Evolutionary conservation across 2,329 filamentous ascomycete species (phyloP), one percentile per base, ranked within the genome.

Genomic region (Berkeleyomyces rouxiae): DNA sequence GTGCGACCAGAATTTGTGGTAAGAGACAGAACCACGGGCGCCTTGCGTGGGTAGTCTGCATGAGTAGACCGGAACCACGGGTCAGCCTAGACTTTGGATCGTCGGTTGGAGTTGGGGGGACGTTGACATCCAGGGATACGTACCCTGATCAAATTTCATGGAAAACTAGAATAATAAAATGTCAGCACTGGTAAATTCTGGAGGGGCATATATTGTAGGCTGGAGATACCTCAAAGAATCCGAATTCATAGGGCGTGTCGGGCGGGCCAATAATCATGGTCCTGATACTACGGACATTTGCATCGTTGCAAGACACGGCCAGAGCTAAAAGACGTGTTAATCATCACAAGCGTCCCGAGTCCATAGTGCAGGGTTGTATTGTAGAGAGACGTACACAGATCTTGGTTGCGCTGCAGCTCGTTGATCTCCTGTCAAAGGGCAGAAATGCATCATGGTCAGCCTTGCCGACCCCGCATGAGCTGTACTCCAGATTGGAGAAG

Each of bases 221-320:
- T 11, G 68, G 62, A 71, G 78, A 65, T 72, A 93, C 90, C 80
- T 97, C 90, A 71, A 95, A 97, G 75, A 96, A 96, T 2, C 93
- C 93, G 70, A 95, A 96, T 73, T 96, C 91, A 73, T 99, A 99
- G 0, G 92, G 91, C 0, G 91, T 95, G 68, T 93, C 91, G 67
- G 92, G 90, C 33, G 93, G 92, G 0, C 93, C 93, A 67, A 97
- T 83, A 69, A 97, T 92, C 66, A 97, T 74, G 58, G 91, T 90
- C 71, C 84, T 87, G 59, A 97, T 86, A 71, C 89, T 87, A 62
- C 91, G 87, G 65, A 97, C 88, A 72, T 99, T 90, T 68, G 84
- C 80, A 73, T 97, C 93, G 60, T 87, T 81, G 71, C 88, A 95
- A 63, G 88, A 87, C 58, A 96, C 90, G 9, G 89, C 89, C 66